Evolutionary conservation across 192 early-diverging fungal species (phyloP), one percentile per base, ranked within the genome.

Genomic region (Backusella psychrophila): DNA sequence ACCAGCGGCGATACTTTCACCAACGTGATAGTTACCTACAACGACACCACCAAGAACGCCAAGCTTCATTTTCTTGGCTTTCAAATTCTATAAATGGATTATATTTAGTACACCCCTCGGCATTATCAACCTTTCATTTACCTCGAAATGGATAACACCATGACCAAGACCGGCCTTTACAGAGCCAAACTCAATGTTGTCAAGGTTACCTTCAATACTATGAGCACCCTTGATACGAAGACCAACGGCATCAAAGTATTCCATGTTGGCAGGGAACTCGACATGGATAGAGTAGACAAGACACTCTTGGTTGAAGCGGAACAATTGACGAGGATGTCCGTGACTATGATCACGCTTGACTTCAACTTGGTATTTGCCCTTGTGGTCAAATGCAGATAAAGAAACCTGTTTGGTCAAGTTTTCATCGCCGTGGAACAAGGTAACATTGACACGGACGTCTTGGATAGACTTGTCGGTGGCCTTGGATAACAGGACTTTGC

Each of bases 331-430:
- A 6, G 19, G 38, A 23, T 21, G 78, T 29, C 23, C 56, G 7
- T 26, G 76, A 39, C 39, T 15, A 39, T 33, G 66, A 38, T 68
- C 23, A 34, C 71, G 49, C 17, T 72, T 76, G 23, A 80, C 67
- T 46, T 80, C 65, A 38, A 80, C 71, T 42, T 72, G 29, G n/a
- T 76, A 80, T 68, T 72, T 36, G 1, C 79, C 79, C 31, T 80
- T 66, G 35, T 77, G 39, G 26, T 80, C 75, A 46, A 76, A 77
- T 14, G 79, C 69, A 42, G 75, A 53, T 14, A 77, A 17, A 0
- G 8, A 4, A 6, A 80, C 79, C 14, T 42, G 19, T 1, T 80
- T 66, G 9, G 7, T 41, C 4, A 76, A 33, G 17, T 69, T 31
- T 15, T 80, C 36, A 19, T 15, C 29, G 12, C 75, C 71, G 8